Conservation (phyloP, 371 early-diverging fungal species). For the Spiromyces aspiralis region DNA sequence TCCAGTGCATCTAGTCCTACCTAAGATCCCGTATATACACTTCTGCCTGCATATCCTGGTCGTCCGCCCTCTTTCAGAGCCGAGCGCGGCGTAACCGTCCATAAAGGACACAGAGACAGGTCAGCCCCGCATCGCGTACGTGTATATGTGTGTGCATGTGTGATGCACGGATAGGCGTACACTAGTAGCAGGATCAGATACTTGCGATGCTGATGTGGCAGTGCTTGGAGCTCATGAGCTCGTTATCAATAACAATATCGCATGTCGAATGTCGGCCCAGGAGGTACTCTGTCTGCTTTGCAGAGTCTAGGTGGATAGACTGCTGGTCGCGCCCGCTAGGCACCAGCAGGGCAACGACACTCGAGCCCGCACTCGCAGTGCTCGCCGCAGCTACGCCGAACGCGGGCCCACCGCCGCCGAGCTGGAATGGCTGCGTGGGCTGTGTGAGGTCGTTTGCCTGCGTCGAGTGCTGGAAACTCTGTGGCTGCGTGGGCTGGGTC, state of each 20-base stretch:
- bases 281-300: constrained; percentile 8
- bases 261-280: constrained; percentile 14
- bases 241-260: constrained; percentile 6
- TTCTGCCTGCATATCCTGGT: constrained; percentile 9
- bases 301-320: constrained; percentile 9
- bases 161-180: too few relatives aligned
- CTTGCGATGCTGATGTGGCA: constrained; percentile 2
- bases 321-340: constrained; percentile 15
- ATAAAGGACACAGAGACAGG: too few relatives aligned
- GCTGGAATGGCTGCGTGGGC: constrained; percentile 6
- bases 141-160: too few relatives aligned
- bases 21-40: constrained; percentile 1
- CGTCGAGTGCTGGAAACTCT: constrained; percentile 16
- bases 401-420: too few relatives aligned
- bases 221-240: not conserved
- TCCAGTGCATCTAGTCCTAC: not conserved
- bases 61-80: too few relatives aligned
- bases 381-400: too few relatives aligned
- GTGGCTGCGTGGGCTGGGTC: not conserved
- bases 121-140: too few relatives aligned
- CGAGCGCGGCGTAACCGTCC: too few relatives aligned
- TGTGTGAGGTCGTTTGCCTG: constrained; percentile 15
- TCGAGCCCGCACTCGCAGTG: too few relatives aligned
- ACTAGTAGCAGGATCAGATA: too few relatives aligned
- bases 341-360: constrained; percentile 12